A percentile compares a stretch with the other conserved stretches of the same genome.
These are phyloP conservation scores for Saprolegnia diclina DNA, from an alignment of 352 stramenopile genomes.

Conservation along the genomic window DNA sequence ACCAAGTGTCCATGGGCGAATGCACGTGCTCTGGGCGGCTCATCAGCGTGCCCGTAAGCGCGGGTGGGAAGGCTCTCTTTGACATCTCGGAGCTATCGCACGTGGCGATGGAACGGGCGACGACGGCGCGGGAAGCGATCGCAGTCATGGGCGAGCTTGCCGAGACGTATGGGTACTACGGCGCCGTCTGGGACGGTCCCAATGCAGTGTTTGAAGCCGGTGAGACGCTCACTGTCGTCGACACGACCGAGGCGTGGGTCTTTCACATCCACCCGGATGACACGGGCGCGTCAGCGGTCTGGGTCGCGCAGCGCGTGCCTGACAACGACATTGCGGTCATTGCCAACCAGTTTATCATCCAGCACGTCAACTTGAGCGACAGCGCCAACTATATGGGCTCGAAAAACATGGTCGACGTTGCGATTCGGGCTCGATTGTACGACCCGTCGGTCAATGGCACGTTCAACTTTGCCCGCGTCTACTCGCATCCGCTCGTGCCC, in stretches of 20 bases:
- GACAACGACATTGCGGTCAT: constrained; percentile 80
- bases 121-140: constrained; percentile 74
- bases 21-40: constrained; percentile 77
- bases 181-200: constrained; percentile 72
- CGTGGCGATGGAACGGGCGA: constrained; percentile 81
- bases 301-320: constrained; percentile 88
- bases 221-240: constrained; percentile 90
- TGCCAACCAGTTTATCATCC: constrained; percentile 94
- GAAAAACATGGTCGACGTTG: constrained; percentile 83
- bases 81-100: constrained; percentile 83
- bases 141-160: constrained; percentile 91
- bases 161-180: constrained; percentile 85
- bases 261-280: constrained; percentile 95
- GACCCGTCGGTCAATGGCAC: constrained; percentile 13
- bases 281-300: constrained; percentile 87
- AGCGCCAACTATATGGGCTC: constrained; percentile 87
- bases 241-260: constrained; percentile 89
- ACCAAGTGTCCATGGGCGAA: constrained; percentile 77
- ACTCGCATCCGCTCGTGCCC: constrained; percentile 48
- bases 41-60: constrained; percentile 43
- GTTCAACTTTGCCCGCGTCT: constrained; percentile 88
- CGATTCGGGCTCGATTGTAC: constrained; percentile 79
- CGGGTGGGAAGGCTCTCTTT: constrained; percentile 83
- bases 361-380: constrained; percentile 69
- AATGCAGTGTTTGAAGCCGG: constrained; percentile 58